Percentiles rank a stretch among this genome's conserved stretches.
These are phyloP conservation scores for Pseudozyma hubeiensis DNA, from an alignment of 1,284 basidiomycete species.

Conservation along the genomic window DNA sequence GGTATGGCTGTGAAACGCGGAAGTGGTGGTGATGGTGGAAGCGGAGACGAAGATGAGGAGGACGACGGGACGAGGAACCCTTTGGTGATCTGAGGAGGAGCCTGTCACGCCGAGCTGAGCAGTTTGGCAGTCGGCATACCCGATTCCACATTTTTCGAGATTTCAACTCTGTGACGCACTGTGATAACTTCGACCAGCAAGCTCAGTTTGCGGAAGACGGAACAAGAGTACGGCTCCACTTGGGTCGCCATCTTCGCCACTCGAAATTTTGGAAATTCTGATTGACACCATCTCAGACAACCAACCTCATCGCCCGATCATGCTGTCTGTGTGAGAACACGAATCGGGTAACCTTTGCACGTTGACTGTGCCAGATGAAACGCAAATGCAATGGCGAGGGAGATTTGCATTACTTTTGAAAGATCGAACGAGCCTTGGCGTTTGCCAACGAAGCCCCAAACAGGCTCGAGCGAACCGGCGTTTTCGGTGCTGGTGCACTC, in stretches of 20 bases:
- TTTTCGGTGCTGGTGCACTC: background rate
- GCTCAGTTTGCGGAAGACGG: background rate
- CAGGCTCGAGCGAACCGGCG: slow-evolving; percentile 30
- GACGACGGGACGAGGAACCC: background rate
- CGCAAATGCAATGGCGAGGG: too few species aligned
- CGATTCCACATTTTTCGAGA: slow-evolving; percentile 10
- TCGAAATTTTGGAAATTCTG: too few species aligned
- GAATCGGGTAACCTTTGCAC: background rate
- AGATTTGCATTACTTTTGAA: slow-evolving; percentile 19
- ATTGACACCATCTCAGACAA: background rate
- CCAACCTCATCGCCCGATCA: too few species aligned
- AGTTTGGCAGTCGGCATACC: slow-evolving; percentile 5
- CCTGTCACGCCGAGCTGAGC: slow-evolving; percentile 1
- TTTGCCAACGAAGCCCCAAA: slow-evolving; percentile 38
- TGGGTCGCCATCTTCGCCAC: background rate
- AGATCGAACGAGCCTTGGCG: slow-evolving; percentile 41
- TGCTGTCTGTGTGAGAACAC: slow-evolving; percentile 1
- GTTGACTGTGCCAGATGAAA: too few species aligned
- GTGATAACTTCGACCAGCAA: too few species aligned
- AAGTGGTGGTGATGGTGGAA: slow-evolving; percentile 9
- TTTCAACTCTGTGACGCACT: slow-evolving; percentile 1
- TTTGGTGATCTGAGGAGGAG: slow-evolving; percentile 2
- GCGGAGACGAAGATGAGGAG: slow-evolving; percentile 2
- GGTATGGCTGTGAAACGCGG: background rate
- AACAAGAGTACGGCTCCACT: too few species aligned